Percentiles rank a stretch among this genome's conserved stretches.
Evolutionary conservation across 495 filamentous ascomycete genomes (phyloP).

Genomic region (Talaromyces ruber): DNA sequence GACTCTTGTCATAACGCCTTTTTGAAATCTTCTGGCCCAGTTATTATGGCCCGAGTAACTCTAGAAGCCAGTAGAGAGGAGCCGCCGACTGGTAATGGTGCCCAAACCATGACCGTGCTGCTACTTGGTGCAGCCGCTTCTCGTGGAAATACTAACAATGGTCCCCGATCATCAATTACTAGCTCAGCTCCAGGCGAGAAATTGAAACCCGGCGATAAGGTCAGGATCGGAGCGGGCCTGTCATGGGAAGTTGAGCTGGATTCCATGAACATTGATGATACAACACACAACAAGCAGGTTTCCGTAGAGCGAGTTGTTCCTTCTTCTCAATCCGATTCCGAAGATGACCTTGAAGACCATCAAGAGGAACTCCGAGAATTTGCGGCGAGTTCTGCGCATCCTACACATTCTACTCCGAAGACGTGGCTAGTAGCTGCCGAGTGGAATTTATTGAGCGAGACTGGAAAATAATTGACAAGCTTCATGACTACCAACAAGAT

Average conservation of each 20-base stretch:
- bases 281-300: not conserved
- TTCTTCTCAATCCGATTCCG: constrained; percentile 3
- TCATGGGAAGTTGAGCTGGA: constrained; percentile 26
- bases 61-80: not conserved
- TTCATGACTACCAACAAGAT: too few species aligned
- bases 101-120: not conserved
- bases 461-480: not conserved
- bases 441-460: constrained; percentile 25
- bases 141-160: not conserved
- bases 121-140: not conserved
- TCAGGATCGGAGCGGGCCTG: constrained; percentile 26
- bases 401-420: not conserved
- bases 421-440: constrained; percentile 34
- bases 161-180: not conserved
- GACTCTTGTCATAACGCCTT: not conserved
- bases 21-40: constrained; percentile 1
- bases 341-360: not conserved
- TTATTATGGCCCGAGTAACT: not conserved
- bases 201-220: constrained; percentile 15
- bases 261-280: not conserved
- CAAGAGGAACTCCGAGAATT: not conserved
- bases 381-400: not conserved
- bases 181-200: not conserved
- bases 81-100: not conserved
- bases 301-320: not conserved